Percentiles rank a stretch among this genome's conserved stretches.
Conservation (phyloP, 306 rosid genomes). For the Betula pendula region DNA sequence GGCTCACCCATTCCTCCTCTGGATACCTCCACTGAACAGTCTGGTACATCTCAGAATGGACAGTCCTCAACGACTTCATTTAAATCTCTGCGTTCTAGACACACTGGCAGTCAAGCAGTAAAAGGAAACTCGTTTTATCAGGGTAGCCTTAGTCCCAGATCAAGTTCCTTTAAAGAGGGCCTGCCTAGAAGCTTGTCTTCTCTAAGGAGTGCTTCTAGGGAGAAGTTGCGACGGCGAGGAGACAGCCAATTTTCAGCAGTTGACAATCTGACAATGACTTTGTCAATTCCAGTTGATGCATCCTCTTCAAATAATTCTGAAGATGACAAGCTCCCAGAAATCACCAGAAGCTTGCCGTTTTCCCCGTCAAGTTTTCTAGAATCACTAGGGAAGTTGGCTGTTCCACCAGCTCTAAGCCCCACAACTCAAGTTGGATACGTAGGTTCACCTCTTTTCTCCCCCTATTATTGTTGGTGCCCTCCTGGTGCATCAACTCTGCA, state of each 20-base stretch:
- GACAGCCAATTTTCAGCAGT: slow-evolving; percentile 42
- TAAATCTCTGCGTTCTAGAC: slow-evolving; percentile 70
- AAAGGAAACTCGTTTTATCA: slow-evolving; percentile 64
- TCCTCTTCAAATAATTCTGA: slow-evolving; percentile 36
- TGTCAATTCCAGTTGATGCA: slow-evolving; percentile 34
- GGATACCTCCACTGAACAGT: slow-evolving; percentile 31
- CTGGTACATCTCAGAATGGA: slow-evolving; percentile 47
- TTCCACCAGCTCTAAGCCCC: slow-evolving; percentile 42
- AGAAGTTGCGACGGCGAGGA: slow-evolving; percentile 66
- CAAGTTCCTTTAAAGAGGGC: slow-evolving; percentile 88
- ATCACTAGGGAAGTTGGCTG: slow-evolving; percentile 53
- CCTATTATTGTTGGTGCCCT: slow-evolving; percentile 95
- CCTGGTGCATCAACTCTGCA: slow-evolving; percentile 55
- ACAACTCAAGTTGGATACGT: slow-evolving; percentile 47
- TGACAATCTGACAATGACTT: slow-evolving; percentile 47
- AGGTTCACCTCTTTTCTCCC: slow-evolving; percentile 70
- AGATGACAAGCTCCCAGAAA: slow-evolving; percentile 44
- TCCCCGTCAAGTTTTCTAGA: slow-evolving; percentile 59
- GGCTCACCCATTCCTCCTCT: slow-evolving; percentile 23
- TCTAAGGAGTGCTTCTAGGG: slow-evolving; percentile 65
- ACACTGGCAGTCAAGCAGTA: slow-evolving; percentile 50
- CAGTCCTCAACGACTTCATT: slow-evolving; percentile 40
- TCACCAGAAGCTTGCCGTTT: slow-evolving; percentile 28
- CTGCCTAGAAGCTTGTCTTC: slow-evolving; percentile 61
- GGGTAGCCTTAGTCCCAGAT: slow-evolving; percentile 85